These are phyloP conservation scores for Cryphonectria naterciae DNA, from an alignment of 2,329 filamentous ascomycete species.

Conservation along the genomic window DNA sequence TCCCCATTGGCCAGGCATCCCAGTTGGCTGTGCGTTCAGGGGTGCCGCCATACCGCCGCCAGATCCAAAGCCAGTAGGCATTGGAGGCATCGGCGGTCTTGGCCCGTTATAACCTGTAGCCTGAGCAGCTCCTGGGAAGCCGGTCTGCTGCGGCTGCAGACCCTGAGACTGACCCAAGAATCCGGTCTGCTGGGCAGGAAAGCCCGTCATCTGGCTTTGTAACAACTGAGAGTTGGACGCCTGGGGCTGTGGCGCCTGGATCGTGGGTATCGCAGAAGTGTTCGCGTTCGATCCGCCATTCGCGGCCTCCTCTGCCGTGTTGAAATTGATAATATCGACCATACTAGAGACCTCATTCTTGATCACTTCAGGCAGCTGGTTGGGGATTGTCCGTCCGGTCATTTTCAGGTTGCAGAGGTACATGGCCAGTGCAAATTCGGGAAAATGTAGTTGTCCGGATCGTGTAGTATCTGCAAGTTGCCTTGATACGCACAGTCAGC, in stretches of 20 bases:
- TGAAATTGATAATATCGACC: constrained; percentile 99
- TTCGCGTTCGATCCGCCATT: constrained; percentile 52
- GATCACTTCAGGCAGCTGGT: constrained; percentile 77
- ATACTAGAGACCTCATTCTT: constrained; percentile 98
- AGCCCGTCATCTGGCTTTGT: constrained; percentile 70
- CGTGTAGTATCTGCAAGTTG: constrained; percentile 94
- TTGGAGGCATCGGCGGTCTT: constrained; percentile 83
- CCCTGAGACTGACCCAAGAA: constrained; percentile 58
- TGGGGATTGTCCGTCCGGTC: constrained; percentile 81
- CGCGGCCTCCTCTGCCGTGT: constrained; percentile 73
- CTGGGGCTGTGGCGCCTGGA: constrained; percentile 75
- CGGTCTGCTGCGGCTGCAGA: constrained; percentile 71
- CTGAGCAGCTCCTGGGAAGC: constrained; percentile 70
- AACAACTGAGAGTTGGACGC: constrained; percentile 70
- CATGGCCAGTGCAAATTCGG: constrained; percentile 97
- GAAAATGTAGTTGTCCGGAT: constrained; percentile 93
- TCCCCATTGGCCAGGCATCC: constrained; percentile 94
- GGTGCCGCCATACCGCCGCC: constrained; percentile 66
- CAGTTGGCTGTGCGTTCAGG: constrained; percentile 92
- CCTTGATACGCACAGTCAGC: constrained; percentile 52
- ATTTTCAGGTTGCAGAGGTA: constrained; percentile 95
- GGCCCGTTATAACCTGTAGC: constrained; percentile 81
- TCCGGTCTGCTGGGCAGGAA: constrained; percentile 60
- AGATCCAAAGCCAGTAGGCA: constrained; percentile 63
- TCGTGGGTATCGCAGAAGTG: constrained; percentile 54